A percentile compares a stretch with the other conserved stretches of the same genome.
Conservation (phyloP, 2,329 filamentous ascomycete species). For the Phialophora macrospora region DNA sequence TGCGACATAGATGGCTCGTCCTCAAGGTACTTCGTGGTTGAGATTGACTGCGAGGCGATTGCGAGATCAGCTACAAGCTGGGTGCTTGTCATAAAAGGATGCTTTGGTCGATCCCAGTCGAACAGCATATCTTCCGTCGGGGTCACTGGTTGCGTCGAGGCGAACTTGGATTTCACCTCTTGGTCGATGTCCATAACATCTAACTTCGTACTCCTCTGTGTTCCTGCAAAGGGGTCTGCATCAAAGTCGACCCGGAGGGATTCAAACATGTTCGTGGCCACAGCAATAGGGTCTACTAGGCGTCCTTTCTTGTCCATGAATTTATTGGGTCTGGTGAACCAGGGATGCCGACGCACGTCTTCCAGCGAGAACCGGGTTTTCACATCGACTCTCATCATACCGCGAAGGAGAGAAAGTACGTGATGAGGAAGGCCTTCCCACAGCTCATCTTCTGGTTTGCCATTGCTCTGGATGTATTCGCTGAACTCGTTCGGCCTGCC, state of each 20-base stretch:
- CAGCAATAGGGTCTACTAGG: conserved; percentile 75
- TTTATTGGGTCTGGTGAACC: conserved; percentile 84
- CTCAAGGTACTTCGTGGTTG: conserved; percentile 59
- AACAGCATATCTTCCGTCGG: conserved; percentile 75
- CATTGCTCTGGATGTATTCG: conserved; percentile 79
- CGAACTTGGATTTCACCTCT: conserved; percentile 58
- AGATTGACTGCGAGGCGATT: conserved; percentile 55
- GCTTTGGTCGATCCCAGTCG: conserved; percentile 81
- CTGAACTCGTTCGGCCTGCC: conserved; percentile 67
- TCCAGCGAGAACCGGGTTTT: conserved; percentile 79
- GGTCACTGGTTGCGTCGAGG: conserved; percentile 85
- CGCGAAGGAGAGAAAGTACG: conserved; percentile 80
- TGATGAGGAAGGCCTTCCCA: conserved; percentile 79
- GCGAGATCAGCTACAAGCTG: conserved; percentile 33
- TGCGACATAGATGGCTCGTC: conserved; percentile 85
- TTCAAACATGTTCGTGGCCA: conserved; percentile 96
- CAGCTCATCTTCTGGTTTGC: conserved; percentile 81
- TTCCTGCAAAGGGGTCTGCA: conserved; percentile 63
- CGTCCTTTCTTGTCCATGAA: conserved; percentile 75
- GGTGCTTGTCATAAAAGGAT: conserved; percentile 52
- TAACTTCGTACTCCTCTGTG: conserved; percentile 44
- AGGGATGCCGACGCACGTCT: conserved; percentile 86
- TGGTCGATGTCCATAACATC: conserved; percentile 74
- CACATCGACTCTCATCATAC: conserved; percentile 87
- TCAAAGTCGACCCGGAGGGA: conserved; percentile 86